Evolutionary conservation across 345 rosid species (phyloP).

Genomic region (Populus pruinosa): DNA sequence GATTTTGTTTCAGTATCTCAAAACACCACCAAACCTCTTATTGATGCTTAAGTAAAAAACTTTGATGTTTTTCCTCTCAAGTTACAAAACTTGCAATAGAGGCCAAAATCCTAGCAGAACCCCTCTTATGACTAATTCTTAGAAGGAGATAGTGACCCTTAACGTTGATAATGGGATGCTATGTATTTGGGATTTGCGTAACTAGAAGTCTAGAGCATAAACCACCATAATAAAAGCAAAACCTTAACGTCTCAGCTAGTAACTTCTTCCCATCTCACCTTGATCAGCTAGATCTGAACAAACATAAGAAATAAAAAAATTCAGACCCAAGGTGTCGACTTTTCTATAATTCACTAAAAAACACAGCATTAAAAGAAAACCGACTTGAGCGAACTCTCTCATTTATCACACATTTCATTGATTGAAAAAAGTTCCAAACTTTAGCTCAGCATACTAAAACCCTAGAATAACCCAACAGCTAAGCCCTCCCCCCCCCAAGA

Average conservation of each 20-base stretch:
- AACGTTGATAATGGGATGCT: not conserved
- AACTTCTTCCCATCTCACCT: not conserved
- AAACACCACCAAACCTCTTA: not conserved
- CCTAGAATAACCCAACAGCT: not conserved
- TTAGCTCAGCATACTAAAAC: not conserved
- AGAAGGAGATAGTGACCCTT: constrained; percentile 8
- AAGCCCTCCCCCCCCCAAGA: not conserved
- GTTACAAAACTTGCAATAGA: constrained; percentile 10
- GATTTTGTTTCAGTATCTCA: not conserved
- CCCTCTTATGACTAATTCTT: constrained; percentile 16
- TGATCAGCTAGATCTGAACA: constrained; percentile 15
- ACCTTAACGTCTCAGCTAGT: not conserved
- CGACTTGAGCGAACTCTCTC: not conserved
- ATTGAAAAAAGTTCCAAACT: not conserved
- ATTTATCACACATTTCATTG: not conserved
- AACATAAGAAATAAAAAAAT: not conserved
- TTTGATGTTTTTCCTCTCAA: constrained; percentile 2
- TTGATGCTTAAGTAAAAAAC: not conserved
- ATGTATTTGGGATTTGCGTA: not conserved
- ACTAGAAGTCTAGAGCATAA: not conserved
- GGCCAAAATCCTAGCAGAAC: constrained; percentile 19
- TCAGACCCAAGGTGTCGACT: not conserved
- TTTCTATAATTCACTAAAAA: not conserved
- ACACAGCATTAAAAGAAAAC: not conserved
- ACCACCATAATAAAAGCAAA: constrained; percentile 6